phyloP scores from a whole-genome alignment of 495 filamentous ascomycete genomes.

The Rostrohypoxylon terebratum region DNA sequence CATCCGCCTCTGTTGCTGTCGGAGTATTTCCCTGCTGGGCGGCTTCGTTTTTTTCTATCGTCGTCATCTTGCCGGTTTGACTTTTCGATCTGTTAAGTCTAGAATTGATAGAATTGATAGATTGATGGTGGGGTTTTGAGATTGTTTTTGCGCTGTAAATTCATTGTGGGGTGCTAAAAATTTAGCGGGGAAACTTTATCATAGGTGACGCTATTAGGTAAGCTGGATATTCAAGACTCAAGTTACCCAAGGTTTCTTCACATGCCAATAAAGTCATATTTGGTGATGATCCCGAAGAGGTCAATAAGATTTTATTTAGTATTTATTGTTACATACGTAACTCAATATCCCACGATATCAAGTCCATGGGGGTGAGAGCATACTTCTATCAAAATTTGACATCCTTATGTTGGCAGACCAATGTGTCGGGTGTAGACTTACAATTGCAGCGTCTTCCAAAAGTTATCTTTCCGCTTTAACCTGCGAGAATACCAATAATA shows the following conservation, averaged over 20 bases:
- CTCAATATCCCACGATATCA: neutral
- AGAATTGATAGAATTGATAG: slow-evolving; percentile 17
- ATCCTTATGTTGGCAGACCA: neutral
- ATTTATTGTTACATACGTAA: slow-evolving; percentile 5
- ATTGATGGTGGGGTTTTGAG: slow-evolving; percentile 40
- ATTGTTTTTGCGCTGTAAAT: slow-evolving; percentile 27
- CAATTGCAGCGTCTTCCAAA: neutral
- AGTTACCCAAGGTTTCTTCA: no score
- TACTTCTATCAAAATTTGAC: neutral
- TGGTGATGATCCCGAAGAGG: neutral
- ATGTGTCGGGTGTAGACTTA: slow-evolving; percentile 4
- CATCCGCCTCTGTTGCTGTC: slow-evolving; percentile 14
- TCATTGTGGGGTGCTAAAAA: slow-evolving; percentile 46
- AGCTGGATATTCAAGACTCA: neutral
- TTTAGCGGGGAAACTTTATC: slow-evolving; percentile 40
- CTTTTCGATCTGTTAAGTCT: neutral
- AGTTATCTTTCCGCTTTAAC: neutral
- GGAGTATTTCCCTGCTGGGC: neutral
- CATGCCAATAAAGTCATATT: neutral
- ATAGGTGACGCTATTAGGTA: neutral
- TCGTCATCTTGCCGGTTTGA: slow-evolving; percentile 30
- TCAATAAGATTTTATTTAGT: neutral
- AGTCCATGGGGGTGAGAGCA: neutral
- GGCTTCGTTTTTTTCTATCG: slow-evolving; percentile 24
- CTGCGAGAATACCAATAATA: neutral